Evolutionary conservation across 1,139 yeast species (phyloP).

Genomic region (Scheffersomyces quercinus): DNA sequence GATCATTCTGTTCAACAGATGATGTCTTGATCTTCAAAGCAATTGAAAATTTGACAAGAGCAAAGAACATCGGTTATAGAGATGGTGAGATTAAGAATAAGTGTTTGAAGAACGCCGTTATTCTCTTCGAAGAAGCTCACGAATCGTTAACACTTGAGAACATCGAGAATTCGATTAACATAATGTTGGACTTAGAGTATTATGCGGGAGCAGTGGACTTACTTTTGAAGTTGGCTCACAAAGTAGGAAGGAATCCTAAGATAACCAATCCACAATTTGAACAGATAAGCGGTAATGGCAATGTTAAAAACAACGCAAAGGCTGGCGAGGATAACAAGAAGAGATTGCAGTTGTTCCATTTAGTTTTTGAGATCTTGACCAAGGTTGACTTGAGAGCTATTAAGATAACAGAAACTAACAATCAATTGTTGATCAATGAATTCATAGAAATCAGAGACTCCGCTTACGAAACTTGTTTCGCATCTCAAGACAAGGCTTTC

Average conservation of each 20-base stretch:
- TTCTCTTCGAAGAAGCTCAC: slow-evolving; percentile 76
- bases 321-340: slow-evolving; percentile 21
- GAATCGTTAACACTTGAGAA: slow-evolving; percentile 77
- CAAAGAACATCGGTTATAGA: slow-evolving; percentile 69
- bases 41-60: slow-evolving; percentile 84
- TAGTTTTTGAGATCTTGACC: slow-evolving; percentile 72
- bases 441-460: slow-evolving; percentile 64
- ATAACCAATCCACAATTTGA: slow-evolving; percentile 1
- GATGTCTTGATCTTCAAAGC: slow-evolving; percentile 95
- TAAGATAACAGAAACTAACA: slow-evolving; percentile 45
- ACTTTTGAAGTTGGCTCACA: slow-evolving; percentile 72
- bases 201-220: slow-evolving; percentile 87
- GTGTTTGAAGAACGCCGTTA: slow-evolving; percentile 73
- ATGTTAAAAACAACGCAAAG: slow-evolving; percentile 7
- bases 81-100: slow-evolving; percentile 72
- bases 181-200: slow-evolving; percentile 75
- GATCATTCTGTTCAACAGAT: slow-evolving; percentile 90
- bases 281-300: slow-evolving; percentile 8
- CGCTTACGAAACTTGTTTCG: slow-evolving; percentile 73
- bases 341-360: slow-evolving; percentile 63
- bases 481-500: slow-evolving; percentile 75
- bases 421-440: slow-evolving; percentile 50
- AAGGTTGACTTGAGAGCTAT: slow-evolving; percentile 71
- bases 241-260: slow-evolving; percentile 45
- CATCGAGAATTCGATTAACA: slow-evolving; percentile 75